Percentiles rank a stretch among this genome's conserved stretches.
Evolutionary conservation across 2,329 filamentous ascomycete species (phyloP).

Genomic region (Elsinoe necatrix): DNA sequence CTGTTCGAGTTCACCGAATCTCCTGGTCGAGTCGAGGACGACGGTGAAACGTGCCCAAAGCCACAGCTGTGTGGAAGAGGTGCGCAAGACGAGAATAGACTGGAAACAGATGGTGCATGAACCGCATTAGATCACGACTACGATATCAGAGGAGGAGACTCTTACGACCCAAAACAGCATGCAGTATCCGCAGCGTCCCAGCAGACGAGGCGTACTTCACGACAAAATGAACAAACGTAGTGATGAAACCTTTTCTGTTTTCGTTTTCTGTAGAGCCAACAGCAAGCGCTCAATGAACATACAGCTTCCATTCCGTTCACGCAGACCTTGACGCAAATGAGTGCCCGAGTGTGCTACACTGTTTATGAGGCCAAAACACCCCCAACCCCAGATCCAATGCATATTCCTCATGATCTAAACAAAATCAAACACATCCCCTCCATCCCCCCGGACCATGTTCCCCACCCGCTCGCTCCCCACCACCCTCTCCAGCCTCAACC

Average conservation of each 20-base stretch:
- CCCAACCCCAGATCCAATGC: too few species aligned
- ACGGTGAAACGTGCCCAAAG: background rate
- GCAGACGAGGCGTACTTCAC: background rate
- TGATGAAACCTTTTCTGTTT: background rate
- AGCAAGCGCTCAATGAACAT: background rate
- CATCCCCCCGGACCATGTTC: conserved; percentile 73
- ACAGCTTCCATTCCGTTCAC: background rate
- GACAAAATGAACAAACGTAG: background rate
- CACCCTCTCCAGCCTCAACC: conserved; percentile 77
- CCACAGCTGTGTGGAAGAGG: conserved; percentile 8
- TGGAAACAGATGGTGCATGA: conserved; percentile 1
- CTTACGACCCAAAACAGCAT: too few species aligned
- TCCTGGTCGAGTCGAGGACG: background rate
- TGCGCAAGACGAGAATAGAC: background rate
- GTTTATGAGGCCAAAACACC: too few species aligned
- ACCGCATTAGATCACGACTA: background rate
- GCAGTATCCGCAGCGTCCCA: too few species aligned
- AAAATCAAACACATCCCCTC: conserved; percentile 90
- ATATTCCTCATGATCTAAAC: conserved; percentile 42
- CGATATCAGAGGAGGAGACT: background rate
- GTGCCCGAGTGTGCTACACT: too few species aligned
- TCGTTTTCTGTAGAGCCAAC: background rate
- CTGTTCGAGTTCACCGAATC: background rate
- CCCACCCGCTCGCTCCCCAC: conserved; percentile 73
- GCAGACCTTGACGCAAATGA: background rate